phyloP scores from a whole-genome alignment of 495 filamentous ascomycete genomes.

The Daldinia grandis region DNA sequence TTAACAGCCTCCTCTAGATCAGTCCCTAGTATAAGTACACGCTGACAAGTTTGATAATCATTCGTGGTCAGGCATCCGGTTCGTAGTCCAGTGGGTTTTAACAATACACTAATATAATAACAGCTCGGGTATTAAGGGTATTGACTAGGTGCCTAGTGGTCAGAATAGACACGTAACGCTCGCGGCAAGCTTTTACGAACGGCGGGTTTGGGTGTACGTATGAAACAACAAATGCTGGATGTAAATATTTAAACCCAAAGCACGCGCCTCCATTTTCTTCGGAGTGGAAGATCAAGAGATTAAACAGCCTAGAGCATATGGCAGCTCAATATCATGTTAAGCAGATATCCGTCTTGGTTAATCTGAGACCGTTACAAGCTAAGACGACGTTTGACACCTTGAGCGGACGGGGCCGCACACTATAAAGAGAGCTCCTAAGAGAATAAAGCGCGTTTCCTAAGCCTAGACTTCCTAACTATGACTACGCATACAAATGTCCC shows the following conservation, averaged over 20 bases:
- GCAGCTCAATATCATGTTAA: background rate
- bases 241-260: background rate
- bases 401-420: background rate
- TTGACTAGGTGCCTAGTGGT: too few relatives aligned
- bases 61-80: background rate
- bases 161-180: background rate
- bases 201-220: background rate
- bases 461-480: background rate
- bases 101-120: too few relatives aligned
- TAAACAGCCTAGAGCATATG: background rate
- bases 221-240: background rate
- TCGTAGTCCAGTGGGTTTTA: background rate
- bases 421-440: background rate
- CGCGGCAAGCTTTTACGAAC: too few relatives aligned
- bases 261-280: background rate
- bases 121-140: too few relatives aligned
- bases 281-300: background rate
- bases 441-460: background rate
- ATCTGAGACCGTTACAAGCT: background rate
- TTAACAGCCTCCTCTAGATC: background rate
- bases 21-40: background rate
- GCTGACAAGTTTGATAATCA: background rate
- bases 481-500: constrained; percentile 24
- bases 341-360: background rate
- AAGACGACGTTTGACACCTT: background rate